Evolutionary conservation across 2,329 filamentous ascomycete genomes (phyloP), one percentile per base, ranked within the genome.

Genomic region (Paecilomyces sp.): DNA sequence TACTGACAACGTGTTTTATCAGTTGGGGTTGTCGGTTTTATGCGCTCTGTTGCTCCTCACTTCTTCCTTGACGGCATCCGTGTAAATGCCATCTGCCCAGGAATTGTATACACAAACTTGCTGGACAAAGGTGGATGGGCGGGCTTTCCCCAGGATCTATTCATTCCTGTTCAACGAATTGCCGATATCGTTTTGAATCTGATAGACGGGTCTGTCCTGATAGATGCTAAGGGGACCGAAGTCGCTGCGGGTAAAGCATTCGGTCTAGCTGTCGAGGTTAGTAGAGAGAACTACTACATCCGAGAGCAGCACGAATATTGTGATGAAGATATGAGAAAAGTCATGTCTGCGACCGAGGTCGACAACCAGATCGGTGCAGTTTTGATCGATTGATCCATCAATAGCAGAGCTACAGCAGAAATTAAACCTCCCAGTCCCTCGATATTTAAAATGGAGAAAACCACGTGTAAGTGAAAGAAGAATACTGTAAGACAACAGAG

Each of bases 1-100:
- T 41, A 6, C 51, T 56, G n/a, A 25, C n/a, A n/a, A 28, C 1
- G 25, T 28, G 33, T 13, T 52, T 50, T 13, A 31, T 18, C 31
- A 67, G 65, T 61, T 41, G 75, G 70, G 1, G 71, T 77, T 0
- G 61, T 79, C 3, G 75, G 75, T 1, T 75, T 79, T 63, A 73
- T 74, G 60, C 69, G 74, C 12, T 69, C 73, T 2, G 72, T 77
- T 25, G 70, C 73, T 0, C 68, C 69, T 3, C 67, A 67, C 13
- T 75, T 74, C 61, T 66, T 66, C 25, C 64, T 67, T 7, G 70
- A 74, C 9, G 70, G 71, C 0, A 71, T 79, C 22, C 71, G 75
- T 12, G 74, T 74, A 3, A 79, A 78, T 59, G 69, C 64, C n/a
- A 57, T 66, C 18, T 66, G 64, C 5, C 64, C 63, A 1, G 60